Conservation (phyloP, 371 early-diverging fungal genomes). For the Saksenaea vasiformis region DNA sequence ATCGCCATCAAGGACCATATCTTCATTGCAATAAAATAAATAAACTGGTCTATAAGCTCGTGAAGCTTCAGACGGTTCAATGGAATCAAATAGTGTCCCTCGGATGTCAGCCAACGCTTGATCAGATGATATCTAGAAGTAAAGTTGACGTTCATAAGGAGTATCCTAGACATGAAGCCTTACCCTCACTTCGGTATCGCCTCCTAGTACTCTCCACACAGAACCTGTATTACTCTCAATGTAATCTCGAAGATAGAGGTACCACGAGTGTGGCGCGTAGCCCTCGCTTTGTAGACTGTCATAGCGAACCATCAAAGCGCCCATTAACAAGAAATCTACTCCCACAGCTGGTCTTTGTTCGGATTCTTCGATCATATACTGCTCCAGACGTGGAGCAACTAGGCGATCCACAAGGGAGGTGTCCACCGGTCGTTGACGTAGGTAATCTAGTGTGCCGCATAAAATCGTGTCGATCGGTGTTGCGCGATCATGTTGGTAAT, state of each 20-base stretch:
- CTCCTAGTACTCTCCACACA: conserved; percentile 34
- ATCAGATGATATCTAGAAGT: conserved; percentile 10
- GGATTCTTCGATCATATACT: conserved; percentile 10
- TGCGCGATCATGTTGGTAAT: background rate
- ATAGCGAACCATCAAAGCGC: conserved; percentile 37
- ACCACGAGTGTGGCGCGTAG: conserved; percentile 24
- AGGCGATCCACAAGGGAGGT: background rate
- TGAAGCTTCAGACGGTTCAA: conserved; percentile 11
- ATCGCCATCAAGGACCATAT: conserved; percentile 8
- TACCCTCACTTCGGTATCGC: conserved; percentile 9
- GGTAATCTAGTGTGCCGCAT: conserved; percentile 4
- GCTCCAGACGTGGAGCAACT: background rate
- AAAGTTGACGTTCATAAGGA: background rate
- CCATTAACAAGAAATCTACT: conserved; percentile 37
- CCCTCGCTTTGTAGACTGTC: conserved; percentile 18
- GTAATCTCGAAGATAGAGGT: conserved; percentile 43
- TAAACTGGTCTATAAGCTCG: conserved; percentile 39
- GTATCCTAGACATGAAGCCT: conserved; percentile 2
- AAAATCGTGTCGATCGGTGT: conserved; percentile 10
- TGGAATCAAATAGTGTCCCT: background rate
- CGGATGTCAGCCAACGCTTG: conserved; percentile 26
- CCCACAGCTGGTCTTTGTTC: conserved; percentile 7
- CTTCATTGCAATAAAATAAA: conserved; percentile 39
- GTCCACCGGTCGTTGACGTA: background rate
- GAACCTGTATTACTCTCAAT: conserved; percentile 26